Evolutionary conservation across 345 rosid genomes (phyloP).

Genomic region (Syzygium oleosum): DNA sequence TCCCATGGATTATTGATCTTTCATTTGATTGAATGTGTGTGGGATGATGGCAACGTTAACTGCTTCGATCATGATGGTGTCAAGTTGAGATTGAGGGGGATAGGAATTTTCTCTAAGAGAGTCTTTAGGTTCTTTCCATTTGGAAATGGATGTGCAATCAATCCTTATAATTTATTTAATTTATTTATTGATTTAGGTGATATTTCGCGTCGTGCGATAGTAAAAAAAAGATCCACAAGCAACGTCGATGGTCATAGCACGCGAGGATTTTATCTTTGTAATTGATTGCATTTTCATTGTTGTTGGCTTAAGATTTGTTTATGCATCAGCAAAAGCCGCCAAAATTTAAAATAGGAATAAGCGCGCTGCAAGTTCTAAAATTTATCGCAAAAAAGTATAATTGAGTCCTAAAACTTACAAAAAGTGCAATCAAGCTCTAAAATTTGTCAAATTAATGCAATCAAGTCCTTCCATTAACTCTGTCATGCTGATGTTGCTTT

Average conservation of each 20-base stretch:
- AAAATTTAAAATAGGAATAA: not conserved
- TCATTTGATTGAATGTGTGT: not conserved
- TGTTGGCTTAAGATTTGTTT: not conserved
- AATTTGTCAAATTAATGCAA: too few relatives aligned
- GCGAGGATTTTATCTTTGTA: not conserved
- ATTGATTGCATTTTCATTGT: not conserved
- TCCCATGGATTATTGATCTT: not conserved
- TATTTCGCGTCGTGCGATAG: not conserved
- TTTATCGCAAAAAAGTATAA: too few relatives aligned
- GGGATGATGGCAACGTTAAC: not conserved
- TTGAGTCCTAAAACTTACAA: too few relatives aligned
- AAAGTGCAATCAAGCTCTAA: too few relatives aligned
- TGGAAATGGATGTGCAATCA: not conserved
- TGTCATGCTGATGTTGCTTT: too few relatives aligned
- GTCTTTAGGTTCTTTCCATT: not conserved
- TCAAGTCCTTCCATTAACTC: too few relatives aligned
- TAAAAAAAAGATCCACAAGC: not conserved
- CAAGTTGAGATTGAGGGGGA: not conserved
- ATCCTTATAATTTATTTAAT: not conserved
- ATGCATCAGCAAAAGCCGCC: not conserved
- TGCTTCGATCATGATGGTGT: not conserved
- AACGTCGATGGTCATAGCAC: not conserved
- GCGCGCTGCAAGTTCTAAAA: too few relatives aligned
- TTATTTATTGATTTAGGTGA: not conserved
- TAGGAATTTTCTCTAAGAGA: not conserved